Conservation (phyloP, 805 yeast genomes). For the Nakazawaea molendinolei region DNA sequence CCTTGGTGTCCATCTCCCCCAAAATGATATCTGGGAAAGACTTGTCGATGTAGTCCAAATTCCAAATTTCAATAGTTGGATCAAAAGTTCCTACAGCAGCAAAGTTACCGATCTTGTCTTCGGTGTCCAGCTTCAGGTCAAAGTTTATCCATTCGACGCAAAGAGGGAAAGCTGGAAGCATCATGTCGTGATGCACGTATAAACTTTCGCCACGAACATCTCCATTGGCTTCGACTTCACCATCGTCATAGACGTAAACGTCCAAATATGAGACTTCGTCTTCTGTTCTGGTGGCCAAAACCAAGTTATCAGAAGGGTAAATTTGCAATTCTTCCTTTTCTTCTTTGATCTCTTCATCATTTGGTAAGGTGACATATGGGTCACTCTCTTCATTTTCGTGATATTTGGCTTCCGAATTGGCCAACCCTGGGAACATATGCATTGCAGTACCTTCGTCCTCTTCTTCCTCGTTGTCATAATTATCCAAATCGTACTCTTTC, state of each 20-base stretch:
- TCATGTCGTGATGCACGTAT: constrained; percentile 92
- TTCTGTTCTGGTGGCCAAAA: constrained; percentile 90
- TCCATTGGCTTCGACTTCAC: constrained; percentile 56
- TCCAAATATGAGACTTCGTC: constrained; percentile 91
- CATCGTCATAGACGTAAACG: constrained; percentile 90
- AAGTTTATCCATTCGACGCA: constrained; percentile 94
- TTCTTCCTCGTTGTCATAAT: constrained; percentile 48
- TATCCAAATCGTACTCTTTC: constrained; percentile 81
- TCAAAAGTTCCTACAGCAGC: constrained; percentile 97
- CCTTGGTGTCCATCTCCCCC: constrained; percentile 55
- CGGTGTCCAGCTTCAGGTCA: constrained; percentile 45
- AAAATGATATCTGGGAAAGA: constrained; percentile 91
- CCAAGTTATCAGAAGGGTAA: constrained; percentile 82
- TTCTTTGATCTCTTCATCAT: constrained; percentile 58
- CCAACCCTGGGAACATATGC: constrained; percentile 66
- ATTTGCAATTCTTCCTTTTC: constrained; percentile 82
- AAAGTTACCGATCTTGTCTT: constrained; percentile 65
- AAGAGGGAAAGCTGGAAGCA: constrained; percentile 95
- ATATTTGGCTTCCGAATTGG: constrained; percentile 51
- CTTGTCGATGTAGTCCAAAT: constrained; percentile 84
- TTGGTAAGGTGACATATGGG: constrained; percentile 57
- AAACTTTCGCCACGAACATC: constrained; percentile 69
- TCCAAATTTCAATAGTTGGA: constrained; percentile 97
- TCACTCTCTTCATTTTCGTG: constrained; percentile 45
- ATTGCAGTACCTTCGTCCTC: constrained; percentile 53